Base-by-base conservation (phyloP, 768 basidiomycete species). In the Lyophyllum semitale region DNA sequence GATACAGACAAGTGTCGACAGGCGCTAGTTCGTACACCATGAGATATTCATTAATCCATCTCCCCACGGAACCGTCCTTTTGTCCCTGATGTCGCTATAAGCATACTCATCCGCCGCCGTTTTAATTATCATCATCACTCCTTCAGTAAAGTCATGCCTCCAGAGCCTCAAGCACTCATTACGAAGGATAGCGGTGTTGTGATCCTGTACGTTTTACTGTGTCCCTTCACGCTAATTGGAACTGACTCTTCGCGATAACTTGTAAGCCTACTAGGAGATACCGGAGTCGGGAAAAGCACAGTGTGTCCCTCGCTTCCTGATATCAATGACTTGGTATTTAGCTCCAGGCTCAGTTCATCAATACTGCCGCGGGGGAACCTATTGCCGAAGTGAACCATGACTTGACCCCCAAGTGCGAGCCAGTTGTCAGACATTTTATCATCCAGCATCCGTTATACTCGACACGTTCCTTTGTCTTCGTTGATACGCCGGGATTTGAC, bases 201-300 rank as follows among this genome's bases (percentile, higher is more conserved):
- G 15, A 37, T 37, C 15, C 35, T 37, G 37, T 38, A 38, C 37
- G 37, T 18, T 38, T 18, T n/a, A 15, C n/a, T 15, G 9, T n/a
- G 11, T 18, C n/a, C 37, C 9, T 38, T n/a, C 3, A 18, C 7
- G 18, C 37, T 18, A 38, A 4, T 2, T 38, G 37, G 18, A 38
- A 4, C n/a, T 18, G 4, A n/a, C n/a, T n/a, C 5, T 5, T n/a
- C 15, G n/a, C 17, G 5, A 6, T 13, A n/a, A n/a, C n/a, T n/a
- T n/a, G n/a, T n/a, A 25, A 53, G 52, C 20, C n/a, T 53, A 4
- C n/a, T 53, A 15, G 52, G 52, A n/a, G 30, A 37, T 17, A 53
- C 41, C n/a, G 52, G 52, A 4, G 52, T 47, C 20, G 52, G 52
- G 15, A 53, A 53, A 35, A 53, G 52, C 35, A 45, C 43, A 27